Evolutionary conservation across 768 basidiomycete genomes (phyloP).

Genomic region (Xerocomellus amylosporus): DNA sequence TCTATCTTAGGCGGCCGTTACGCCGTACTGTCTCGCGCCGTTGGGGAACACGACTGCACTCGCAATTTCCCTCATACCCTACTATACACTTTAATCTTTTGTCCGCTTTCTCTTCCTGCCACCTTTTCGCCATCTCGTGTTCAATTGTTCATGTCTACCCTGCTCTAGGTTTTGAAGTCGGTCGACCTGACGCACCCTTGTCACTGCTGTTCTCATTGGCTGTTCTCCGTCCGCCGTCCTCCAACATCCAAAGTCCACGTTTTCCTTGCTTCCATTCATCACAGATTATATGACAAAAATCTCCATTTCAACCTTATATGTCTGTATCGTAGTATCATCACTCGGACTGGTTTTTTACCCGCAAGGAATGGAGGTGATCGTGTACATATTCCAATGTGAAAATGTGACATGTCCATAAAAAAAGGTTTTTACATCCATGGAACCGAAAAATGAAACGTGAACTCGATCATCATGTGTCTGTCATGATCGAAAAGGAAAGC

Average conservation of each 20-base stretch:
- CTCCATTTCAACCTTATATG: constrained; percentile 18
- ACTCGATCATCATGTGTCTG: neutral
- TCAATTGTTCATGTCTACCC: constrained; percentile 21
- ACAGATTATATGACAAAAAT: constrained; percentile 30
- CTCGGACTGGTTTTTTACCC: constrained; percentile 20
- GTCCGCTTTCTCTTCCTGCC: neutral
- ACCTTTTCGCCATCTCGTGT: constrained; percentile 10
- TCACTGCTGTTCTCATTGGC: constrained; percentile 18
- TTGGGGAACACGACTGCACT: constrained; percentile 3
- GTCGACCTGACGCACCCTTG: constrained; percentile 14
- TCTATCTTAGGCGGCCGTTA: constrained; percentile 9
- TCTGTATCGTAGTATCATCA: constrained; percentile 31
- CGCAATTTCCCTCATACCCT: constrained; percentile 29
- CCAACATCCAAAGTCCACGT: neutral
- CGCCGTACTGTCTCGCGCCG: neutral
- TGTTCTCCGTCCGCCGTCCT: neutral
- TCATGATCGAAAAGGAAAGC: constrained; percentile 3
- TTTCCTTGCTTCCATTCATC: constrained; percentile 11
- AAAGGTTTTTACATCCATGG: neutral
- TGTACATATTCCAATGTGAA: constrained; percentile 24
- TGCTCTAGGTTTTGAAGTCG: constrained; percentile 19
- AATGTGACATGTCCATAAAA: constrained; percentile 1
- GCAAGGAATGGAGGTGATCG: constrained; percentile 27
- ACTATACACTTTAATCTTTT: constrained; percentile 25
- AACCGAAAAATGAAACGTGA: neutral